Evolutionary conservation across 345 rosid species (phyloP), one percentile per base, ranked within the genome.

Genomic region (Eucalyptus pauciflora): DNA sequence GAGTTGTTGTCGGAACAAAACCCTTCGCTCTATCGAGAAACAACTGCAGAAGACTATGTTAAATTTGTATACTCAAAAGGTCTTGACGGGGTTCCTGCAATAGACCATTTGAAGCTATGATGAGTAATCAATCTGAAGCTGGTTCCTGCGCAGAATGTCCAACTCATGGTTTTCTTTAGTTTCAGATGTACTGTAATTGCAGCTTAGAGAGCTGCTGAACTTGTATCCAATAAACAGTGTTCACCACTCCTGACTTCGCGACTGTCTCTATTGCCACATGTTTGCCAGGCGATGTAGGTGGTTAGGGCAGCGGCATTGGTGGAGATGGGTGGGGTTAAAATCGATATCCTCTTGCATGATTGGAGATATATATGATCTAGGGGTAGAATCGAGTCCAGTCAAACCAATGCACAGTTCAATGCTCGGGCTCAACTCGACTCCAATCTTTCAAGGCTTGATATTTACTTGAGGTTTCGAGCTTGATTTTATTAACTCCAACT

Each of bases 1-100:
- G 93, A 93, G 80, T 6, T 92, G 88, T 17, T 91, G 3, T 92
- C 93, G 13, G 90, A 92, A 54, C 85, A 92, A 24, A 88, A 88
- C 18, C 93, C 94, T 2, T 90, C 93, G 5, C 48, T 90, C 27
- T 92, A 92, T 88, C 33, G 91, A 46, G 92, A 90, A 33, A 90
- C 90, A 22, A 83, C 92, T 5, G 45, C 90, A 6, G 41, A 91
- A 24, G 94, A 93, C 79, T 87, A 89, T 56, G 15, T 90, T 46
- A 18, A 86, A 1, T 54, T 80, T 16, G 24, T 18, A 29, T 50
- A 87, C 88, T 88, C 91, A 6, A 91, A 89, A 58, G 92, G 90
- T 31, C 52, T 89, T 3, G 89, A 71, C 37, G 92, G 88, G 11
- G 27, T 52, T 18, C 45, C 88, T 62, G 41, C 86, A 20, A 88